Evolutionary conservation across 257 asterid species (phyloP).

Genomic region (Forsythia viridissima): DNA sequence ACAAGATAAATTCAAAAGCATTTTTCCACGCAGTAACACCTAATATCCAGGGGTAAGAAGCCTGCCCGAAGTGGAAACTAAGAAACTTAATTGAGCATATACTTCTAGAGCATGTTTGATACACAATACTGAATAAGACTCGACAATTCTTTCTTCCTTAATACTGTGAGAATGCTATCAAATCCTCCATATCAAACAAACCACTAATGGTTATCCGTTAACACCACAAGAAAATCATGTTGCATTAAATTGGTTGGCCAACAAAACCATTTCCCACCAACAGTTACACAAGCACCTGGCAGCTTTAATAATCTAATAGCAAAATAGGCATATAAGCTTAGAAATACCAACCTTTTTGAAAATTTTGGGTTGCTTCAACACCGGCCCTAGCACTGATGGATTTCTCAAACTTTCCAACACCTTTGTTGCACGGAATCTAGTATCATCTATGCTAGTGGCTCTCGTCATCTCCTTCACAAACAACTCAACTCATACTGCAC

Average conservation of each 20-base stretch:
- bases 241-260: neutral
- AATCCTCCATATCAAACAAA: neutral
- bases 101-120: neutral
- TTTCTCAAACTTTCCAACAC: conserved; percentile 66
- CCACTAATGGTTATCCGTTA: neutral
- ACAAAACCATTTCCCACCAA: neutral
- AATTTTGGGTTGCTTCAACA: conserved; percentile 49
- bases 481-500: too few relatives aligned
- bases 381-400: conserved; percentile 49
- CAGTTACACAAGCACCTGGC: neutral
- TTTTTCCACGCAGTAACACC: neutral
- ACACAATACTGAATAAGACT: neutral
- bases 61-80: neutral
- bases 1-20: neutral
- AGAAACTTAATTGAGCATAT: neutral
- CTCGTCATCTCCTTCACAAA: conserved; percentile 46
- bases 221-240: neutral
- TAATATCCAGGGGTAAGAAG: neutral
- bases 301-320: neutral
- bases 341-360: conserved; percentile 52
- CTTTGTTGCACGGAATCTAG: conserved; percentile 58
- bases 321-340: too few relatives aligned
- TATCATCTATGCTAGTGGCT: conserved; percentile 76
- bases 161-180: neutral
- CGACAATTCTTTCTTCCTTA: neutral